Evolutionary conservation across 257 asterid genomes (phyloP), one percentile per base, ranked within the genome.

Genomic region (Salvia miltiorrhiza): DNA sequence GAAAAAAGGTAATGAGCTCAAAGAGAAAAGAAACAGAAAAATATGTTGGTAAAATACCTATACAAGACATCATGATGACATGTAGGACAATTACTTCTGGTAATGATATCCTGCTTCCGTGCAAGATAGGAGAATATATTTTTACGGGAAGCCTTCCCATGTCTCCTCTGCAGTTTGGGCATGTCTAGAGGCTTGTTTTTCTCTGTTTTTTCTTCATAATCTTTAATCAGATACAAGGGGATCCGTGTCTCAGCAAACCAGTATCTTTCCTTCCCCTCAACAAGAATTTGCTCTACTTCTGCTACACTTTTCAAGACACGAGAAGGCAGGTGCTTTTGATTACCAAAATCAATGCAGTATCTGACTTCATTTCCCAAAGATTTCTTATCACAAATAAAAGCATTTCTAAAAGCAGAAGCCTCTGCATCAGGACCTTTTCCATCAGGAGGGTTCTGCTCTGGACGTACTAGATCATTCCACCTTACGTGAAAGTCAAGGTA

Each of bases 301-400:
- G 78, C 26, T 30, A 84, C 54, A 74, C 78, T 83, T 85, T 92
- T 89, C 92, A 83, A 81, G 64, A 92, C 83, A 41, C 95, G 95
- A 8, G 98, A 87, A 33, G 98, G 88, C 69, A 92, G 90, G 84
- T 89, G 95, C 71, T 92, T 92, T 83, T 92, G 98, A 74, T 79
- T 86, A 65, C 92, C 85, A 72, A 92, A 89, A 52, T 80, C 89
- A 76, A 89, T 78, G 64, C 87, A 76, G 73, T 92, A 92, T 77
- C 92, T 82, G 21, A 70, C 73, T 76, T 86, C 95, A 53, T 67
- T 71, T 44, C 74, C 95, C 55, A 76, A 39, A 43, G 71, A 69
- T 82, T 83, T 86, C 77, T 84, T 86, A 70, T 80, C 90, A 59
- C 88, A 77, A 61, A 89, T 72, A 37, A 52, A 81, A 73, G 96